phyloP scores from a whole-genome alignment of 176 grass and related monocot species.

The Luzula sylvatica region DNA sequence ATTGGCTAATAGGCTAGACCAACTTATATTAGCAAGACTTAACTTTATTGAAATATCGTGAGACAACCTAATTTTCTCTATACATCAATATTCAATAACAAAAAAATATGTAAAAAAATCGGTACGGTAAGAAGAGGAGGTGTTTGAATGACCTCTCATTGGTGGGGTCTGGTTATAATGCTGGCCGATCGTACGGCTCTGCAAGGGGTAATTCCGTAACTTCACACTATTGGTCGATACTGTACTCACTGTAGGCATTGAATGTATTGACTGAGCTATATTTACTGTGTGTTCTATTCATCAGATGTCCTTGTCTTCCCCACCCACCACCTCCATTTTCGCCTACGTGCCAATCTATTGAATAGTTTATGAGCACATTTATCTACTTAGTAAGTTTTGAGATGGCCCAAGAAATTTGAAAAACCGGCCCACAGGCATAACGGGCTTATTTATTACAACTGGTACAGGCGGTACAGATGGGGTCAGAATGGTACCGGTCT shows the following conservation, averaged over 20 bases:
- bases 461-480: no score
- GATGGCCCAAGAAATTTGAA: not conserved
- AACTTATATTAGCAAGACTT: no score
- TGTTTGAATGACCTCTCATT: conserved; percentile 2
- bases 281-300: conserved; percentile 14
- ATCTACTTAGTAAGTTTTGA: not conserved
- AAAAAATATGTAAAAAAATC: conserved; percentile 9
- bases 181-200: not conserved
- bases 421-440: not conserved
- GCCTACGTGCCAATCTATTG: not conserved
- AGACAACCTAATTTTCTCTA: no score
- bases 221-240: not conserved
- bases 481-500: no score
- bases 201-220: conserved; percentile 4
- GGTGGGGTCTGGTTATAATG: not conserved
- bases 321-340: conserved; percentile 10
- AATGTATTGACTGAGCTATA: not conserved
- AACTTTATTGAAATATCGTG: no score
- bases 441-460: not conserved
- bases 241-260: conserved; percentile 10
- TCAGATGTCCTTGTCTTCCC: conserved; percentile 2
- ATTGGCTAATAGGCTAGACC: no score
- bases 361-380: not conserved
- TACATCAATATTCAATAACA: no score
- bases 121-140: conserved; percentile 17